phyloP scores from a whole-genome alignment of 2,329 filamentous ascomycete species.

The Whalleya microplaca region DNA sequence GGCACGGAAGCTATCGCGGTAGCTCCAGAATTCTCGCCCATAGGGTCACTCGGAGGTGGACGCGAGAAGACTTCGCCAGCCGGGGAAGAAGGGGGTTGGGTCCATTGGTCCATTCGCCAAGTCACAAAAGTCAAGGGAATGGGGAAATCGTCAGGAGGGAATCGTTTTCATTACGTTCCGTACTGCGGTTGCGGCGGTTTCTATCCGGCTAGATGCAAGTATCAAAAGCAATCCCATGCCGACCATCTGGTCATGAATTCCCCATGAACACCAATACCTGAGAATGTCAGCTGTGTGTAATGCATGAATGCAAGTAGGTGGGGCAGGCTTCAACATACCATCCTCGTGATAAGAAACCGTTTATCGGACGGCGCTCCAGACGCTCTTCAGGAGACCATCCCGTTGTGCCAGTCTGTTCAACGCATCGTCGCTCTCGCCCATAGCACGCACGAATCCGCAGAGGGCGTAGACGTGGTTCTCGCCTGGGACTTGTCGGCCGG shows the following conservation, averaged over 20 bases:
- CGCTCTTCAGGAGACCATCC: constrained; percentile 94
- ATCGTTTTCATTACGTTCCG: constrained; percentile 31
- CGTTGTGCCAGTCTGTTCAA: constrained; percentile 95
- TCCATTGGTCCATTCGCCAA: constrained; percentile 16
- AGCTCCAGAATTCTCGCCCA: constrained; percentile 60
- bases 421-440: constrained; percentile 97
- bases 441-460: constrained; percentile 94
- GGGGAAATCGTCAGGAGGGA: constrained; percentile 20
- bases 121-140: constrained; percentile 15
- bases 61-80: constrained; percentile 62
- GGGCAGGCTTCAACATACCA: constrained; percentile 18
- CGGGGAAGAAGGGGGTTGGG: too few relatives aligned
- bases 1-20: constrained; percentile 61
- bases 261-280: constrained; percentile 36
- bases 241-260: constrained; percentile 35
- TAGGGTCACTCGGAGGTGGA: constrained; percentile 43
- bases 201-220: constrained; percentile 39
- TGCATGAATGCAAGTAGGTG: background rate
- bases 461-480: constrained; percentile 98
- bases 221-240: constrained; percentile 36
- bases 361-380: constrained; percentile 82
- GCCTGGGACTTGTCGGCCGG: constrained; percentile 88
- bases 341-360: constrained; percentile 24
- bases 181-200: constrained; percentile 25
- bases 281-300: constrained; percentile 9